Percentiles rank a stretch among this genome's conserved stretches.
phyloP scores from a whole-genome alignment of 441 rosid species.

The Oxalis stricta region DNA sequence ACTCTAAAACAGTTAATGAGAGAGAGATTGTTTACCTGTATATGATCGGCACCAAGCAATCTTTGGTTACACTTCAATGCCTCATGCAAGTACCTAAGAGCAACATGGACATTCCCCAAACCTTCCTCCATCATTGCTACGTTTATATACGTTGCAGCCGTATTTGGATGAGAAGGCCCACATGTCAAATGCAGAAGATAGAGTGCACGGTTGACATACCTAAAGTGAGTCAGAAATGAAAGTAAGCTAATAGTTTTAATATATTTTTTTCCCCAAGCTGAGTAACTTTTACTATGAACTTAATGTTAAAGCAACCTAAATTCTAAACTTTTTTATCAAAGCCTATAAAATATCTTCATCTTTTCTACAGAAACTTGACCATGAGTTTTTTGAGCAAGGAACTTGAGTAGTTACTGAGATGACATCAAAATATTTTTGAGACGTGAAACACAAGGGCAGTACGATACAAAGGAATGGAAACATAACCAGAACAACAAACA shows the following conservation, averaged over 20 bases:
- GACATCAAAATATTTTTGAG: background rate
- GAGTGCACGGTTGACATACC: constrained; percentile 69
- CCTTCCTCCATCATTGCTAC: constrained; percentile 89
- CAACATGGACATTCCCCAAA: constrained; percentile 64
- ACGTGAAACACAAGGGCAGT: background rate
- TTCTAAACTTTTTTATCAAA: background rate
- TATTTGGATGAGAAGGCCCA: constrained; percentile 72
- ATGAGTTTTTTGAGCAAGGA: background rate
- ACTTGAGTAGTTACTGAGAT: background rate
- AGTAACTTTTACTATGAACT: background rate
- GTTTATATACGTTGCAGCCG: constrained; percentile 76
- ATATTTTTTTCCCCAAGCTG: background rate
- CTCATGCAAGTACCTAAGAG: constrained; percentile 72
- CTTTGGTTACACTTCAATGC: constrained; percentile 75
- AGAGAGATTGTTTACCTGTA: constrained; percentile 38
- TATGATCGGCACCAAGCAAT: constrained; percentile 66
- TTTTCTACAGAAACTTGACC: background rate
- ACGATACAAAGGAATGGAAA: background rate
- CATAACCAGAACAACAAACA: background rate
- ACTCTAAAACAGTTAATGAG: background rate
- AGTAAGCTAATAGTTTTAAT: constrained; percentile 1
- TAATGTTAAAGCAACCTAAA: background rate
- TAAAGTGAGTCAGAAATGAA: constrained; percentile 13
- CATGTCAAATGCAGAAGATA: constrained; percentile 66
- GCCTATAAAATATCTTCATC: background rate